Conservation (phyloP, 2,329 filamentous ascomycete species). For the Pochonia chlamydosporia region DNA sequence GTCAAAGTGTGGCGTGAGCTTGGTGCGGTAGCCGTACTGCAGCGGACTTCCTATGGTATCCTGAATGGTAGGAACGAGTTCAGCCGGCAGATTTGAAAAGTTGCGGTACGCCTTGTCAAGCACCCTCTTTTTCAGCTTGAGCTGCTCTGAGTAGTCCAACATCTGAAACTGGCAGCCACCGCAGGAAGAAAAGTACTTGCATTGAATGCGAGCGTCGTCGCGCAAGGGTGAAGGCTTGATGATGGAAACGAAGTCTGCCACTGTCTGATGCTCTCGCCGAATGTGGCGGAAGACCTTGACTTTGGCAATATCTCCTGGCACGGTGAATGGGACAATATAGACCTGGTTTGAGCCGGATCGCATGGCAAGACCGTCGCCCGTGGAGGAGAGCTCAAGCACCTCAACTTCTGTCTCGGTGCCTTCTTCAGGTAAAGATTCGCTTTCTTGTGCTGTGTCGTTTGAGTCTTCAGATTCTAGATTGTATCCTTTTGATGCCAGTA, state of each 20-base stretch:
- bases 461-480: conserved; percentile 10
- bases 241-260: conserved; percentile 78
- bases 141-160: conserved; percentile 82
- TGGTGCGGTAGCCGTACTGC: conserved; percentile 91
- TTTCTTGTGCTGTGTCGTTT: conserved; percentile 21
- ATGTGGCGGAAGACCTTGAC: conserved; percentile 76
- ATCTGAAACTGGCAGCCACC: conserved; percentile 97
- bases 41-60: conserved; percentile 88
- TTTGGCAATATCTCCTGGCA: conserved; percentile 75
- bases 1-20: conserved; percentile 94
- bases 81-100: conserved; percentile 77
- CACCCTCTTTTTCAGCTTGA: conserved; percentile 76
- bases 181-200: conserved; percentile 82
- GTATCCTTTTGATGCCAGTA: conserved; percentile 39
- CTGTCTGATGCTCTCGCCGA: conserved; percentile 58
- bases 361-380: conserved; percentile 81
- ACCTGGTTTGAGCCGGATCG: conserved; percentile 58
- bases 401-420: conserved; percentile 76
- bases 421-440: conserved; percentile 50
- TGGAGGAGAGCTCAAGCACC: conserved; percentile 80
- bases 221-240: conserved; percentile 66
- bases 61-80: conserved; percentile 66
- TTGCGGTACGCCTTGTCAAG: conserved; percentile 88
- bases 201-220: conserved; percentile 70
- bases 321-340: conserved; percentile 82